Base-by-base conservation (phyloP, 2,329 filamentous ascomycete genomes). In the Stagonosporopsis rhizophila region DNA sequence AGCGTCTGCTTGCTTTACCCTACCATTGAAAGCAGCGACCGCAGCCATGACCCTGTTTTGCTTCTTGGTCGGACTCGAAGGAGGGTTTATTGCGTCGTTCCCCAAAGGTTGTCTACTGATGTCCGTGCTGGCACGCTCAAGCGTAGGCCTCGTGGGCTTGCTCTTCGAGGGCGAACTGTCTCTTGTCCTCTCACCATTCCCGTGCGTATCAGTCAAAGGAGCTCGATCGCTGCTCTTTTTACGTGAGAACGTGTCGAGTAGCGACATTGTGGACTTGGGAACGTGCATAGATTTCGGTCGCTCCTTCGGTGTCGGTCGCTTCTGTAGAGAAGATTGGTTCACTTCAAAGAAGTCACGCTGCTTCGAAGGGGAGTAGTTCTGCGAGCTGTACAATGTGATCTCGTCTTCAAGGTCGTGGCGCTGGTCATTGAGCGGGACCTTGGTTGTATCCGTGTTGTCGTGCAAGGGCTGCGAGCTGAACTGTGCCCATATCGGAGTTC, bases 401-500 rank as follows among this genome's bases (percentile, higher is more conserved):
- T 87, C 85, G 39, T 85, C 81, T 17, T 82, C 78, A 23, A 83
- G 62, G 32, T 74, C 80, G 12, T 73, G 78, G 34, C 77, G 71
- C 34, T 75, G 75, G 56, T 79, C 78, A 42, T 77, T 76, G 34
- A 80, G 71, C 9, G 81, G 79, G 12, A 82, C 71, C 19, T 78
- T 79, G 52, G 76, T 78, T 2, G 76, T 77, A 25, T 69, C 67
- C 2, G 65, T 67, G 49, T 65, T 59, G 39, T 75, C 69, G 28
- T 72, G 64, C 49, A 67, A 62, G 23, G 63, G 60, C 41, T 74
- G 69, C 38, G 78, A 77, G 53, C 82, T 78, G 71, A 94, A 95
- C 68, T 95, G 89, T 14, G 90, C 86, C 81, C 91, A 96, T 52
- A 94, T 92, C 22, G 93, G 92, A 2, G 89, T 87, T 17, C 84